Evolutionary conservation across 441 rosid species (phyloP).

Genomic region (Gossypium davidsonii): DNA sequence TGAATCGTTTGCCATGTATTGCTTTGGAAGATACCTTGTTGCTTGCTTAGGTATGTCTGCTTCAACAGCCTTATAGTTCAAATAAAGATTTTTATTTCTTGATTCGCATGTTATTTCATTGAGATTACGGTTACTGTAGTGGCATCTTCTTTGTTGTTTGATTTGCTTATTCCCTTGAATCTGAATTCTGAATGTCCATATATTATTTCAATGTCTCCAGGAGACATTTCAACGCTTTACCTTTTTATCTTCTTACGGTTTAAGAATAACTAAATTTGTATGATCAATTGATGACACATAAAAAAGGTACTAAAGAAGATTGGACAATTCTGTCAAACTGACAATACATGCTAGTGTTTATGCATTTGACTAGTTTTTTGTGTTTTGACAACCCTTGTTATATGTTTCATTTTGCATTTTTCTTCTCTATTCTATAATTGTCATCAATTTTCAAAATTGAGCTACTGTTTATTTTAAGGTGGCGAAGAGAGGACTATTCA

Average conservation of each 20-base stretch:
- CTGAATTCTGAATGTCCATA: background rate
- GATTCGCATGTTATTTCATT: background rate
- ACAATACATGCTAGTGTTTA: background rate
- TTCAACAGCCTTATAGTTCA: constrained; percentile 2
- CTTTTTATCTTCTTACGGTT: background rate
- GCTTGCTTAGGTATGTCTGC: constrained; percentile 51
- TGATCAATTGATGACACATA: background rate
- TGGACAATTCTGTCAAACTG: background rate
- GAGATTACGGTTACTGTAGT: background rate
- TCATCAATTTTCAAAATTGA: background rate
- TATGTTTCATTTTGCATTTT: background rate
- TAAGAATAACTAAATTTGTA: background rate
- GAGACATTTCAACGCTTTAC: background rate
- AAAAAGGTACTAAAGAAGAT: background rate
- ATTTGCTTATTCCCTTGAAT: background rate
- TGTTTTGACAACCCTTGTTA: background rate
- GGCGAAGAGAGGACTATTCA: constrained; percentile 92
- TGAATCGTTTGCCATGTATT: constrained; percentile 71
- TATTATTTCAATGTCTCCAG: background rate
- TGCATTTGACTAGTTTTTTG: background rate
- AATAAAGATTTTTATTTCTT: background rate
- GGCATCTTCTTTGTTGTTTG: background rate
- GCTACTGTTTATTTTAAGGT: constrained; percentile 35
- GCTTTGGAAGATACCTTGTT: constrained; percentile 95
- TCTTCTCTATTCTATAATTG: background rate